phyloP scores from a whole-genome alignment of 805 yeast species.

The Gaillardinia entomophila region DNA sequence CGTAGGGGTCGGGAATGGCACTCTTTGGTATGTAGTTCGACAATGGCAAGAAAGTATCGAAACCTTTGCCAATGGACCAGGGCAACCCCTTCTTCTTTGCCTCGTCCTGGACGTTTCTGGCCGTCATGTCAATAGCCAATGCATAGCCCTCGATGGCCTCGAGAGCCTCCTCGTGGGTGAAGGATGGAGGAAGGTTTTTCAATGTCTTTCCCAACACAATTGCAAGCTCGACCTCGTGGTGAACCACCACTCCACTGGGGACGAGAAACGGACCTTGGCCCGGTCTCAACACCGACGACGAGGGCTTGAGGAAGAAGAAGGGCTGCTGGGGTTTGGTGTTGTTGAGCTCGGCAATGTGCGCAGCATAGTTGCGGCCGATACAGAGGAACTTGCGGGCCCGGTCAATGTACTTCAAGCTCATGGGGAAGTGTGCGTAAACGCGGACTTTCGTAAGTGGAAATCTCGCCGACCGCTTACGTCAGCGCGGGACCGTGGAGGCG shows the following conservation, averaged over 20 bases:
- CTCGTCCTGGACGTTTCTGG: constrained; percentile 91
- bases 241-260: constrained; percentile 76
- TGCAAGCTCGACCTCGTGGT: constrained; percentile 93
- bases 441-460: too few species aligned
- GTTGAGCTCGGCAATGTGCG: constrained; percentile 86
- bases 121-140: constrained; percentile 89
- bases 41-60: constrained; percentile 93
- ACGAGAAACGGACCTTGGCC: constrained; percentile 70
- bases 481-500: too few species aligned
- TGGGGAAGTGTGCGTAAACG: too few species aligned
- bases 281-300: constrained; percentile 61
- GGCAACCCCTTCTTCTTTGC: constrained; percentile 94
- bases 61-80: constrained; percentile 95
- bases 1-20: constrained; percentile 66
- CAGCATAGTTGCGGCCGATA: constrained; percentile 96
- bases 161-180: constrained; percentile 61
- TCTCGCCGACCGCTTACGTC: too few species aligned
- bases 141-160: constrained; percentile 84
- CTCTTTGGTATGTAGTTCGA: constrained; percentile 64
- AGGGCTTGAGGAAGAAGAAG: constrained; percentile 88
- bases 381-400: constrained; percentile 78
- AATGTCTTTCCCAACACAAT: constrained; percentile 61
- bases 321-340: constrained; percentile 81
- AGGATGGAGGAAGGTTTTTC: constrained; percentile 53
- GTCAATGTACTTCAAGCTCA: constrained; percentile 44